These are phyloP conservation scores for Aspergillus sp. DNA, from an alignment of 2,329 filamentous ascomycete genomes.

Conservation along the genomic window DNA sequence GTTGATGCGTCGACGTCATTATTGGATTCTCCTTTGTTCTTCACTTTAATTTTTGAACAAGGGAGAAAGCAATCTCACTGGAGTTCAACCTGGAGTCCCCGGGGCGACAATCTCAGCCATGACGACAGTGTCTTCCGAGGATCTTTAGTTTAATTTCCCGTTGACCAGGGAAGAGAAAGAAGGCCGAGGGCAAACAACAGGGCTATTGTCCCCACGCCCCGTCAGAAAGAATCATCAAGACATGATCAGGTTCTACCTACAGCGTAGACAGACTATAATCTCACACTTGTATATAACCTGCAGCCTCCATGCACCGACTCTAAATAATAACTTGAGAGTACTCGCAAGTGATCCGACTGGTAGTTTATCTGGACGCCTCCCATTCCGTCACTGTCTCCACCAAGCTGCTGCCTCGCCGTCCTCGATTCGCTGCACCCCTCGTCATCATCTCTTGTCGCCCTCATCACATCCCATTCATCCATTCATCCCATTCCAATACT, in stretches of 20 bases:
- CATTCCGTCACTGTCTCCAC: slow-evolving; percentile 4
- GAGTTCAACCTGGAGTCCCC: neutral
- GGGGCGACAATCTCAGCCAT: too few relatives aligned
- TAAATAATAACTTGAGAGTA: neutral
- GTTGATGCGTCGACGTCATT: slow-evolving; percentile 8
- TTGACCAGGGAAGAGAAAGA: too few relatives aligned
- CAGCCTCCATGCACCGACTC: neutral
- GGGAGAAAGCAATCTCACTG: neutral
- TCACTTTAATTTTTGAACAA: neutral
- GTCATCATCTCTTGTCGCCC: neutral
- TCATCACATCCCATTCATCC: neutral
- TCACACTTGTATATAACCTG: too few relatives aligned
- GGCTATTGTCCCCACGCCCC: too few relatives aligned
- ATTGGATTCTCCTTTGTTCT: neutral
- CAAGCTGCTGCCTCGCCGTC: neutral
- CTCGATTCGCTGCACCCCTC: neutral
- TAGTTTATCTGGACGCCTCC: slow-evolving; percentile 2
- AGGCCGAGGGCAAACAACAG: too few relatives aligned
- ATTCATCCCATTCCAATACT: neutral
- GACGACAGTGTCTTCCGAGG: too few relatives aligned
- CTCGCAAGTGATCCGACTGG: neutral
- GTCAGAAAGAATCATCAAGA: too few relatives aligned
- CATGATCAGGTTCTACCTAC: too few relatives aligned
- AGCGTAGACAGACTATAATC: too few relatives aligned
- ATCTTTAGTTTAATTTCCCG: too few relatives aligned